Evolutionary conservation across 495 filamentous ascomycete genomes (phyloP).

Genomic region (Neurospora terricola): DNA sequence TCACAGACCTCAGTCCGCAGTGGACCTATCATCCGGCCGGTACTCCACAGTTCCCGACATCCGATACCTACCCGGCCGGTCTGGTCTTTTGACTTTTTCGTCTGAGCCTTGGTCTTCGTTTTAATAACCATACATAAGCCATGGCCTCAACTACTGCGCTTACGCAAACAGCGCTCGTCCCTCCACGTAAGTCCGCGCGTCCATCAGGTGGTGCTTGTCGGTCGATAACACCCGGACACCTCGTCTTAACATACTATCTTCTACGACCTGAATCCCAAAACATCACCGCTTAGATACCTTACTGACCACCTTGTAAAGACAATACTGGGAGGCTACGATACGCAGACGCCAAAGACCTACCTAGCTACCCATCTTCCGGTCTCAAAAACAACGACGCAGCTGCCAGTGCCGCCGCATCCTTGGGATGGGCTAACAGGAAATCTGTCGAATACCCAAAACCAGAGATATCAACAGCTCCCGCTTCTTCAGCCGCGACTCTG

Average conservation of each 20-base stretch:
- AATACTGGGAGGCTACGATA: slow-evolving; percentile 52
- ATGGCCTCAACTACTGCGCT: not conserved
- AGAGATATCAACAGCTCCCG: slow-evolving; percentile 35
- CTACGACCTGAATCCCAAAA: not conserved
- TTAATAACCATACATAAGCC: not conserved
- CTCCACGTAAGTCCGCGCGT: not conserved
- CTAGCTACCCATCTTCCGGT: slow-evolving; percentile 55
- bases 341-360: slow-evolving; percentile 56
- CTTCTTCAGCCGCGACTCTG: slow-evolving; percentile 61
- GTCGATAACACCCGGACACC: not conserved
- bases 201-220: not conserved
- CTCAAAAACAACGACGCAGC: slow-evolving; percentile 53
- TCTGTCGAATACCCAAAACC: slow-evolving; percentile 52
- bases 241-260: not conserved
- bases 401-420: slow-evolving; percentile 59
- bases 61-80: not conserved
- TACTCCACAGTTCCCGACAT: not conserved
- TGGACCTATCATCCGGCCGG: not conserved
- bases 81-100: not conserved
- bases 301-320: slow-evolving; percentile 8
- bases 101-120: not conserved
- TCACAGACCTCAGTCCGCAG: not conserved
- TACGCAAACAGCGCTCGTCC: not conserved
- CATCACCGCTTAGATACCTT: not conserved
- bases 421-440: slow-evolving; percentile 62